Evolutionary conservation across 176 grass and related monocot genomes (phyloP), one percentile per base, ranked within the genome.

Genomic region (Oryza nivara): DNA sequence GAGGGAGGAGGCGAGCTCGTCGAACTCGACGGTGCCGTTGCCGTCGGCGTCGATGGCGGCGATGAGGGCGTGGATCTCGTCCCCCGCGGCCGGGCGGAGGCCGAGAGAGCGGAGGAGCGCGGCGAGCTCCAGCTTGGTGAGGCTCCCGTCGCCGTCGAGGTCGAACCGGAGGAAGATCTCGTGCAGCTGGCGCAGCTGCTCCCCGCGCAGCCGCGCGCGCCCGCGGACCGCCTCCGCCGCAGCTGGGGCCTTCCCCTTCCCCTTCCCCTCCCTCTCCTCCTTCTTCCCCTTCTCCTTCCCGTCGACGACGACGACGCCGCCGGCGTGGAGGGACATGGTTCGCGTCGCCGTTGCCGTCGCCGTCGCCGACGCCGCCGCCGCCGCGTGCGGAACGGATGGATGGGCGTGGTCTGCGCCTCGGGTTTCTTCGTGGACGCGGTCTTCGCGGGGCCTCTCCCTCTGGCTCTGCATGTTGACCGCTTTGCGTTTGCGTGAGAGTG

Each of bases 11-110:
- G 83, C 35, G 13, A 92, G 80, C 83, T 92, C 90, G 32, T 92
- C 90, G 83, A 89, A 89, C 80, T 92, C 83, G 25, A 92, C 80
- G 19, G 90, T 88, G 65, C 87, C 90, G 86, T 89, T 89, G 64
- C 90, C 86, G 80, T 92, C 83, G 40, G 70, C 65, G 79, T 92
- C 83, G 83, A 89, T 89, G 64, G 83, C 84, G 54, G 79, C 23
- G 75, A 92, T 88, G 79, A 89, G 90, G 13, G 75, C 35, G 70
- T 92, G 86, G 83, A 89, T 89, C 83, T 85, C 78, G 86, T 92
- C 90, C 17, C 90, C 86, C 7, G 75, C 64, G 9, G 86, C 34
- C 13, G 86, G 90, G 49, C 80, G 74, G 61, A 92, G 75, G 17
- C 87, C 90, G 41, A 92, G 83, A 1, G 86, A 89, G 3, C 90